Evolutionary conservation across 75 land plant species (phyloP).

Genomic region (Cryptomeria japonica): DNA sequence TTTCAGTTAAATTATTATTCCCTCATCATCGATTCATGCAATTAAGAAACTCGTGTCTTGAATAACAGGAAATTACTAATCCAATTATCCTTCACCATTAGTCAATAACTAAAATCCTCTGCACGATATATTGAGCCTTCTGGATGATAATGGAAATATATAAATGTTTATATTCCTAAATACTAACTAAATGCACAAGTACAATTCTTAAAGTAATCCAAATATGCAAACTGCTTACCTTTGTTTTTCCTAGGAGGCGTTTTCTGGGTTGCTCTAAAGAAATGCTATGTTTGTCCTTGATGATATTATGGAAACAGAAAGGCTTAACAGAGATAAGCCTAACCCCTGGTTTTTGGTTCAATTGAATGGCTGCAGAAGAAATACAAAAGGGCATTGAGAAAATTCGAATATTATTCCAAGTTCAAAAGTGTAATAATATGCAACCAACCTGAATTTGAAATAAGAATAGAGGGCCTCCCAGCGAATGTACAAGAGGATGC

Average conservation of each 20-base stretch:
- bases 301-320: not conserved
- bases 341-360: not conserved
- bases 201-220: not conserved
- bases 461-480: not conserved
- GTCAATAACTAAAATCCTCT: not conserved
- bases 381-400: not conserved
- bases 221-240: not conserved
- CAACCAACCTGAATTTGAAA: not conserved
- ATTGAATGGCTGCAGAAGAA: conserved; percentile 4
- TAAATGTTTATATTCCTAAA: not conserved
- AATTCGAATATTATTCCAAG: not conserved
- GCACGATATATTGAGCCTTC: not conserved
- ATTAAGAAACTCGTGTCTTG: not conserved
- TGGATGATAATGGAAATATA: not conserved
- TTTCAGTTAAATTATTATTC: not conserved
- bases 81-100: not conserved
- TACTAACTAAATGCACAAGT: not conserved
- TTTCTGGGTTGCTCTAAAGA: conserved; percentile 2
- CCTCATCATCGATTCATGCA: not conserved
- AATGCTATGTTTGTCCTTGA: not conserved
- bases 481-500: not conserved
- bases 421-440: not conserved
- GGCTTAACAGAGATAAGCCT: not conserved
- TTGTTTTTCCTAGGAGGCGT: not conserved
- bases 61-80: not conserved